phyloP scores from a whole-genome alignment of 2,329 filamentous ascomycete genomes.

The Didymellaceae sp. region DNA sequence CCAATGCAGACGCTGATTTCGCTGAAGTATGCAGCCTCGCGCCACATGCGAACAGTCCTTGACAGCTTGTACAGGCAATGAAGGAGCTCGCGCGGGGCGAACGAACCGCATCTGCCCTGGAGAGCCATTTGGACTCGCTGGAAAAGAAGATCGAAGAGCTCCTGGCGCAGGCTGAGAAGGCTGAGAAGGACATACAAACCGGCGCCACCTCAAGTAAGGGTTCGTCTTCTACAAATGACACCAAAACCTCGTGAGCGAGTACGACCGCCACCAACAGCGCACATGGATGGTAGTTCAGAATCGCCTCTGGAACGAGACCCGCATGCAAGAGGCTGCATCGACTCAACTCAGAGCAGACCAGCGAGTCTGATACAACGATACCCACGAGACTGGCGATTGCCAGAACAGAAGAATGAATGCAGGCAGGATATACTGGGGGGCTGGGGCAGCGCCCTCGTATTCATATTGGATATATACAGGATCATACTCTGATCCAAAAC shows the following conservation, averaged over 20 bases:
- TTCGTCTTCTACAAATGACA: background rate
- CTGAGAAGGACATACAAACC: conserved; percentile 38
- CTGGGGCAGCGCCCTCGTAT: no score
- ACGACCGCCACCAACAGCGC: no score
- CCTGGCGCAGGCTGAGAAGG: conserved; percentile 56
- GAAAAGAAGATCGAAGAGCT: conserved; percentile 63
- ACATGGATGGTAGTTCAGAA: no score
- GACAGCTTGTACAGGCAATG: conserved; percentile 52
- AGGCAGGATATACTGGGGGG: no score
- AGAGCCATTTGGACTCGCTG: conserved; percentile 60
- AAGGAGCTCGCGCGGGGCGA: conserved; percentile 62
- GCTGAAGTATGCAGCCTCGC: conserved; percentile 35
- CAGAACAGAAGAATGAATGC: no score
- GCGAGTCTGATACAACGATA: no score
- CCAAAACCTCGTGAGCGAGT: conserved; percentile 11
- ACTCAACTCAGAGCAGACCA: no score
- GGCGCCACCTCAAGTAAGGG: conserved; percentile 1
- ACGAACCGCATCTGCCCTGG: conserved; percentile 61
- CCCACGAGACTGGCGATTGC: no score
- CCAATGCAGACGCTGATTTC: conserved; percentile 43
- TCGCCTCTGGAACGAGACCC: no score
- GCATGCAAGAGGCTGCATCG: no score
- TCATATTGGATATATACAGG: no score
- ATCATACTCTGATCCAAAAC: no score
- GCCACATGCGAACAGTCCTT: conserved; percentile 9